Evolutionary conservation across 805 yeast species (phyloP).

Genomic region (Saitoella complicata): DNA sequence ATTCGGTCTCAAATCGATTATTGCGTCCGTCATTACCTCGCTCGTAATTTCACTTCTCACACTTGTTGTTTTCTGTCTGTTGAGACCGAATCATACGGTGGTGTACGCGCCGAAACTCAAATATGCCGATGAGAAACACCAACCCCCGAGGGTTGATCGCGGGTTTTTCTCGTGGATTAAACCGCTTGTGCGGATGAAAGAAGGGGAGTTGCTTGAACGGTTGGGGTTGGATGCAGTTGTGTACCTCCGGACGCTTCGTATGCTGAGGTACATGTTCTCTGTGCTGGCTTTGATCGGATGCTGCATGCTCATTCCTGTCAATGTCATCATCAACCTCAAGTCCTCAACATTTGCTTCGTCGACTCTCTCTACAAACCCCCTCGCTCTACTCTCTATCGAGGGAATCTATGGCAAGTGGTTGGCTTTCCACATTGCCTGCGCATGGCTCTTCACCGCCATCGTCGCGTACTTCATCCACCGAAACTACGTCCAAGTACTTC

Average conservation of each 20-base stretch:
- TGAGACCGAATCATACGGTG: not conserved
- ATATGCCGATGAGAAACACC: not conserved
- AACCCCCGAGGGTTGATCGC: constrained; percentile 11
- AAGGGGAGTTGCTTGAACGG: constrained; percentile 14
- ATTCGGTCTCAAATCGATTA: too few relatives aligned
- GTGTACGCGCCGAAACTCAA: not conserved
- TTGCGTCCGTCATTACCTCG: too few relatives aligned
- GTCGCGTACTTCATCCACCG: constrained; percentile 18
- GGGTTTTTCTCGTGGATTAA: constrained; percentile 15
- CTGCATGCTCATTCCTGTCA: constrained; percentile 23
- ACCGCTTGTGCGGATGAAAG: constrained; percentile 12
- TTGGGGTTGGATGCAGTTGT: constrained; percentile 24
- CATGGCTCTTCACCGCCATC: constrained; percentile 18
- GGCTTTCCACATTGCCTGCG: constrained; percentile 21
- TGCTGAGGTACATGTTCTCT: constrained; percentile 20
- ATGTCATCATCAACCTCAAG: constrained; percentile 19
- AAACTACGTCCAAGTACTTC: constrained; percentile 16
- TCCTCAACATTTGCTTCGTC: constrained; percentile 6
- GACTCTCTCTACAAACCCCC: constrained; percentile 18
- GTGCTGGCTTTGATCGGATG: constrained; percentile 20
- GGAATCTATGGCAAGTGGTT: constrained; percentile 19
- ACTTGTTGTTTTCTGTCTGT: not conserved
- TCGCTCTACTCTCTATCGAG: constrained; percentile 23
- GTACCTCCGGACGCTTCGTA: constrained; percentile 18
- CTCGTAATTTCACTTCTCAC: too few relatives aligned